Evolutionary conservation across 441 rosid species (phyloP).

Genomic region (Euphorbia corollata): DNA sequence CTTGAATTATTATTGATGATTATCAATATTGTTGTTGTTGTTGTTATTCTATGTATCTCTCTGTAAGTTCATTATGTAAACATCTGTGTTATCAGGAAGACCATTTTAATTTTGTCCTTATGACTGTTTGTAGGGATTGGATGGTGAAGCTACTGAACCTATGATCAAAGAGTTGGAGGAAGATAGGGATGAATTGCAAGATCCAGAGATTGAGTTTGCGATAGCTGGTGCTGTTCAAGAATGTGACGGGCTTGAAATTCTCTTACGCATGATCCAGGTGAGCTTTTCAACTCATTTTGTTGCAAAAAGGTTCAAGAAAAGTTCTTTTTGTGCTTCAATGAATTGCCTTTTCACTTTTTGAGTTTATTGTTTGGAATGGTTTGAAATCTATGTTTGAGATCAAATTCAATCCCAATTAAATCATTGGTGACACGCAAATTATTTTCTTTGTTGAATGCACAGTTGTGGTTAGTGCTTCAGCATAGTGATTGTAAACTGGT

Average conservation of each 20-base stretch:
- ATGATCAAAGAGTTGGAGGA: slow-evolving; percentile 99
- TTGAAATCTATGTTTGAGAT: not conserved
- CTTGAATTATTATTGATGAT: not conserved
- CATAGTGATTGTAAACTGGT: not conserved
- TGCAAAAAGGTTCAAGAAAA: slow-evolving; percentile 7
- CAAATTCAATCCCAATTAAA: not conserved
- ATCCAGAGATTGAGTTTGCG: slow-evolving; percentile 99
- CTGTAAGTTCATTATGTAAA: slow-evolving; percentile 4
- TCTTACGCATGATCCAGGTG: slow-evolving; percentile 94
- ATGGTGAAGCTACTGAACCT: slow-evolving; percentile 99
- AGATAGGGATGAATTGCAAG: slow-evolving; percentile 99
- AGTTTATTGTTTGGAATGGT: not conserved
- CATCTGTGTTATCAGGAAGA: not conserved
- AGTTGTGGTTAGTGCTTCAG: no score
- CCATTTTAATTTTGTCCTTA: not conserved
- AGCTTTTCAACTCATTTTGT: slow-evolving; percentile 19
- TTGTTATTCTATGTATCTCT: not conserved
- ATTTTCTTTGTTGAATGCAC: not conserved
- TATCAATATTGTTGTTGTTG: not conserved
- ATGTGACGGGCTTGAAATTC: slow-evolving; percentile 88
- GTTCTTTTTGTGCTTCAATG: not conserved
- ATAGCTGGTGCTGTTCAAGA: slow-evolving; percentile 98
- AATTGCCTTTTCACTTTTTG: not conserved
- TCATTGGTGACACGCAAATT: not conserved
- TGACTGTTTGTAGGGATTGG: slow-evolving; percentile 56